Percentiles rank a stretch among this genome's conserved stretches.
Evolutionary conservation across 495 filamentous ascomycete species (phyloP).

Genomic region (Cercophora newfieldiana): DNA sequence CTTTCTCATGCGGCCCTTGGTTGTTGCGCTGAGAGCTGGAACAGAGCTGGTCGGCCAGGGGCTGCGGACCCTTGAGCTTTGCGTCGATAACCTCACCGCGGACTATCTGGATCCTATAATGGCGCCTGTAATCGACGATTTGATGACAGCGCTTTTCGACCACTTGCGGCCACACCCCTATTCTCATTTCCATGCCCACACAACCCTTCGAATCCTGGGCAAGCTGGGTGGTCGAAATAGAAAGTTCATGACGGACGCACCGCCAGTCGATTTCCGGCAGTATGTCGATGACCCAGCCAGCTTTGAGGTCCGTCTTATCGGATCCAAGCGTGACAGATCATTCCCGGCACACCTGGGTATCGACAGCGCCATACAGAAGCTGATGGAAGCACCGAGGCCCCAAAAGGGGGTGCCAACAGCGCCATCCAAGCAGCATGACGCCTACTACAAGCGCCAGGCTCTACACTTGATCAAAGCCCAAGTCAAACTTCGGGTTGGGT

Average conservation of each 20-base stretch:
- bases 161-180: slow-evolving; percentile 90
- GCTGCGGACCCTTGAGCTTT: slow-evolving; percentile 88
- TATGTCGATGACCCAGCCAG: slow-evolving; percentile 84
- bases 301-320: slow-evolving; percentile 84
- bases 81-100: slow-evolving; percentile 96
- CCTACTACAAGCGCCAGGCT: slow-evolving; percentile 90
- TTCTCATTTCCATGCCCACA: slow-evolving; percentile 95
- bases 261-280: slow-evolving; percentile 73
- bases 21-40: slow-evolving; percentile 87
- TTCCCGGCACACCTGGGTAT: slow-evolving; percentile 85
- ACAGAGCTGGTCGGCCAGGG: slow-evolving; percentile 94
- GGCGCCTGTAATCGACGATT: slow-evolving; percentile 96
- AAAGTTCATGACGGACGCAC: slow-evolving; percentile 88
- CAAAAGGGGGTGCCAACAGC: slow-evolving; percentile 32
- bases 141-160: slow-evolving; percentile 96
- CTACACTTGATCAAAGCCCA: slow-evolving; percentile 82
- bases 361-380: slow-evolving; percentile 81
- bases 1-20: slow-evolving; percentile 94
- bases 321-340: slow-evolving; percentile 80
- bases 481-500: slow-evolving; percentile 84
- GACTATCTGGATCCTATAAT: slow-evolving; percentile 99
- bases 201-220: slow-evolving; percentile 96
- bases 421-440: slow-evolving; percentile 65
- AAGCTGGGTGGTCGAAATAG: slow-evolving; percentile 95
- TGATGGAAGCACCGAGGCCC: slow-evolving; percentile 74